Evolutionary conservation across 345 rosid genomes (phyloP).

Genomic region (Hirschfeldia incana): DNA sequence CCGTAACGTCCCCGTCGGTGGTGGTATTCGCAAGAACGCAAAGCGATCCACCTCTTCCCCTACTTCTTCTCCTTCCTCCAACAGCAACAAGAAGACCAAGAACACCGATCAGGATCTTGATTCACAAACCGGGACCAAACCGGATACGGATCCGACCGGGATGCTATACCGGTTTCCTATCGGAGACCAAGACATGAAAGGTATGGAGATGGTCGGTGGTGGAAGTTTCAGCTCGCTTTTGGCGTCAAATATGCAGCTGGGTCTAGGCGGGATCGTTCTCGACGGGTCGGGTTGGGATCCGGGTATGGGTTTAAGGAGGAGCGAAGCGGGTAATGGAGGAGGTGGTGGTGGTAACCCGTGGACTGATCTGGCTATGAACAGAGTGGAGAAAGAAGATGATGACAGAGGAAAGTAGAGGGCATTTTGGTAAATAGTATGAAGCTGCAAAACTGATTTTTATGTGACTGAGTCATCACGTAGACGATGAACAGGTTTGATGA

Average conservation of each 20-base stretch:
- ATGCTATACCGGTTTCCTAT: constrained; percentile 40
- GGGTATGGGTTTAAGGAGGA: constrained; percentile 33
- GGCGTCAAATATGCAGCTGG: constrained; percentile 40
- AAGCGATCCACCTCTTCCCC: constrained; percentile 30
- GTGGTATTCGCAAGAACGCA: constrained; percentile 38
- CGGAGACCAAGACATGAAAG: constrained; percentile 40
- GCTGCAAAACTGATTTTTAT: constrained; percentile 26
- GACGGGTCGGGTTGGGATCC: constrained; percentile 36
- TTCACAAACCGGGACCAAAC: background rate
- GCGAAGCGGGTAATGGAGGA: constrained; percentile 20
- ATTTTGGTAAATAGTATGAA: constrained; percentile 11
- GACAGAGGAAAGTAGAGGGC: constrained; percentile 3
- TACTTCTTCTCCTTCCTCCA: constrained; percentile 18
- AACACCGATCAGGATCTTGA: constrained; percentile 36
- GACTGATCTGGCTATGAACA: constrained; percentile 40
- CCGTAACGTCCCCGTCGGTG: constrained; percentile 41
- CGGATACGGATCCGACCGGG: constrained; percentile 36
- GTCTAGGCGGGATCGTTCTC: constrained; percentile 37
- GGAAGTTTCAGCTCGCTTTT: constrained; percentile 36
- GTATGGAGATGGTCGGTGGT: constrained; percentile 31
- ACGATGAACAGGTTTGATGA: constrained; percentile 13
- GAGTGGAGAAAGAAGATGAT: constrained; percentile 16
- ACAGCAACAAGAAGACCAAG: constrained; percentile 33
- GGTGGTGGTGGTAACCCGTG: constrained; percentile 22
- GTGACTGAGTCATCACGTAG: constrained; percentile 28